Evolutionary conservation across 148 eudicot genomes (phyloP).

Genomic region (Amaranthus cruentus): DNA sequence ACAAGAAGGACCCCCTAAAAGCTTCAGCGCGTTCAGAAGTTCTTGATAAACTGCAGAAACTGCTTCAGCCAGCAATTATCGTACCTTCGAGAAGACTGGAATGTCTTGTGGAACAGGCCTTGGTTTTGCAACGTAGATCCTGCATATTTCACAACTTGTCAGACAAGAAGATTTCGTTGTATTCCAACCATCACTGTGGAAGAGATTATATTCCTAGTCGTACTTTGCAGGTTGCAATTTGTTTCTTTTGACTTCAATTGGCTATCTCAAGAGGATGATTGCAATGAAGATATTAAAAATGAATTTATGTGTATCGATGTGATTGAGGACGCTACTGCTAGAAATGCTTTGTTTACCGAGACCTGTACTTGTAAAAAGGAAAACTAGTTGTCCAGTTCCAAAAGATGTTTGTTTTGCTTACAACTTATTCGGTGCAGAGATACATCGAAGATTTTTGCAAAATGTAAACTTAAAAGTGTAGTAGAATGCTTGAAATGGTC

Average conservation of each 20-base stretch:
- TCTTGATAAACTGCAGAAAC: constrained; percentile 54
- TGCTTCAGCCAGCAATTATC: constrained; percentile 67
- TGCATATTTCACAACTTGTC: constrained; percentile 70
- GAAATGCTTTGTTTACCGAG: no score
- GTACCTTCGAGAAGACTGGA: constrained; percentile 67
- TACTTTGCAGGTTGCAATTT: constrained; percentile 56
- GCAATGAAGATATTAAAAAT: no score
- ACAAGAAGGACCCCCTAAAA: constrained; percentile 26
- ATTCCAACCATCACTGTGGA: constrained; percentile 78
- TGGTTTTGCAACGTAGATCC: constrained; percentile 54
- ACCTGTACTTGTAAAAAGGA: no score
- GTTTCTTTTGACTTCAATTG: background rate
- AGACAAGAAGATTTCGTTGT: constrained; percentile 61
- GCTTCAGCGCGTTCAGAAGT: constrained; percentile 44
- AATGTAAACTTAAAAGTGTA: no score
- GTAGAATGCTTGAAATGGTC: no score
- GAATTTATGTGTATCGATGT: background rate
- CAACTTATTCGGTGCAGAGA: no score
- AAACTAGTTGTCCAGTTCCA: no score
- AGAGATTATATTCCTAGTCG: constrained; percentile 69
- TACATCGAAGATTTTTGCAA: no score
- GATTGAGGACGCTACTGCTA: no score
- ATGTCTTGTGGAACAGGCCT: constrained; percentile 75
- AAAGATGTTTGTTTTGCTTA: no score
- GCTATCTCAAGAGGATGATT: no score